Evolutionary conservation across 768 basidiomycete species (phyloP).

Genomic region (Cystofilobasidium capitatum): DNA sequence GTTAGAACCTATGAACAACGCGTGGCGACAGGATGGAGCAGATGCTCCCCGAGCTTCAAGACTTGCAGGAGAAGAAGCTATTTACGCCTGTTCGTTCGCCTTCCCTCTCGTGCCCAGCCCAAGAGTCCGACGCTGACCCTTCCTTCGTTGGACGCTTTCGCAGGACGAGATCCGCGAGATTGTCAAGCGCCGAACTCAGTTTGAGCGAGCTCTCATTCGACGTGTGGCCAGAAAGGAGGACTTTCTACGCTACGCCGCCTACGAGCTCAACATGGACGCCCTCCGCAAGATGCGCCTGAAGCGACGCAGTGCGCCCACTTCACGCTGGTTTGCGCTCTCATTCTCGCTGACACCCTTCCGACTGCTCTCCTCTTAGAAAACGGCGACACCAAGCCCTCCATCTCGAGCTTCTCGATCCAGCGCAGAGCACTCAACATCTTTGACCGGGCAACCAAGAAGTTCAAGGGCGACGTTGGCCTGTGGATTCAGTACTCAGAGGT

Average conservation of each 20-base stretch:
- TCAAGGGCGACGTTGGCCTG: slow-evolving; percentile 73
- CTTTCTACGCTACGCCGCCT: slow-evolving; percentile 61
- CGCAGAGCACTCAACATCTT: slow-evolving; percentile 80
- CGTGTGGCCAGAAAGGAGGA: slow-evolving; percentile 76
- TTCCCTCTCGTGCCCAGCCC: neutral
- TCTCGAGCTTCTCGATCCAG: slow-evolving; percentile 77
- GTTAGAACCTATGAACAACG: too few species aligned
- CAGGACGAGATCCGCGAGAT: slow-evolving; percentile 75
- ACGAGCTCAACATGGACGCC: slow-evolving; percentile 34
- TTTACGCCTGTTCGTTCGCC: slow-evolving; percentile 56
- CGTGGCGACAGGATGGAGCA: slow-evolving; percentile 74
- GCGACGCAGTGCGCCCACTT: slow-evolving; percentile 28
- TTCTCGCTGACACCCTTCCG: neutral
- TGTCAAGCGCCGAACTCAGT: slow-evolving; percentile 68
- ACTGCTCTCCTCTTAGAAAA: slow-evolving; percentile 14
- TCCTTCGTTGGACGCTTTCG: slow-evolving; percentile 26
- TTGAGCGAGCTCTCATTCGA: slow-evolving; percentile 74
- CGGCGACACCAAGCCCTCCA: slow-evolving; percentile 43
- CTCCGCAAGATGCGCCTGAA: slow-evolving; percentile 29
- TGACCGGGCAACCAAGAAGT: slow-evolving; percentile 76
- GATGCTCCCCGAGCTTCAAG: slow-evolving; percentile 94
- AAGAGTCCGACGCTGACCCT: neutral
- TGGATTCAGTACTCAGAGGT: slow-evolving; percentile 85
- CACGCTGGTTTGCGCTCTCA: neutral
- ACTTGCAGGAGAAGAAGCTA: slow-evolving; percentile 70